Evolutionary conservation across 2,329 filamentous ascomycete genomes (phyloP).

Genomic region (Penicillium expansum): DNA sequence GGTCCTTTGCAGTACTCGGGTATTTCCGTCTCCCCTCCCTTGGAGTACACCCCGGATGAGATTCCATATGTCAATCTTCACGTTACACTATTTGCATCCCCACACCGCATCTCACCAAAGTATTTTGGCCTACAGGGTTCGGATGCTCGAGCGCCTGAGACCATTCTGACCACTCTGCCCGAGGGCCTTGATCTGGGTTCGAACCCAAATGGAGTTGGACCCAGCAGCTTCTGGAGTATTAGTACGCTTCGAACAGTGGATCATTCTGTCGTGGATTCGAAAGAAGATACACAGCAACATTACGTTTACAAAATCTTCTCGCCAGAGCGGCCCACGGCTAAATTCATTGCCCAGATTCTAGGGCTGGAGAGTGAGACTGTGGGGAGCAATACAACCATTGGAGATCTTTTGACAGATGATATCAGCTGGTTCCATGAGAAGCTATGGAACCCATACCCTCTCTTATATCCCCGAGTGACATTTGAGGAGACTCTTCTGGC

Average conservation of each 20-base stretch:
- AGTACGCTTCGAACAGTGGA: constrained; percentile 65
- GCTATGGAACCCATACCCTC: constrained; percentile 80
- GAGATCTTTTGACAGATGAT: constrained; percentile 38
- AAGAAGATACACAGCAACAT: constrained; percentile 39
- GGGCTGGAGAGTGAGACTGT: constrained; percentile 36
- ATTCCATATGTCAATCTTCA: constrained; percentile 86
- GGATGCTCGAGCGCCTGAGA: constrained; percentile 59
- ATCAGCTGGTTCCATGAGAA: constrained; percentile 77
- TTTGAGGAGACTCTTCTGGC: constrained; percentile 77
- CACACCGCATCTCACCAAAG: constrained; percentile 64
- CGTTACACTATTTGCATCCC: constrained; percentile 83
- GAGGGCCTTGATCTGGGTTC: constrained; percentile 45
- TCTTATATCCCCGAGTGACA: constrained; percentile 76
- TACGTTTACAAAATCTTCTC: constrained; percentile 69
- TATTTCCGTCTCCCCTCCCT: constrained; percentile 54
- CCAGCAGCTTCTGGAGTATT: constrained; percentile 79
- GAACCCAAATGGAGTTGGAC: constrained; percentile 60
- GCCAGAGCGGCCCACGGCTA: constrained; percentile 46
- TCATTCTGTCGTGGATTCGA: constrained; percentile 51
- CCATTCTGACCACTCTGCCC: constrained; percentile 78
- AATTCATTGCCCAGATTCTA: constrained; percentile 51
- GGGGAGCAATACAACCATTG: constrained; percentile 28
- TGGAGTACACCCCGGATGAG: constrained; percentile 59
- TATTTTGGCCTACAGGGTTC: constrained; percentile 65
- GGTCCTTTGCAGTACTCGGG: constrained; percentile 77